These are phyloP conservation scores for Phoma sp. DNA, from an alignment of 2,329 filamentous ascomycete species.

Conservation along the genomic window DNA sequence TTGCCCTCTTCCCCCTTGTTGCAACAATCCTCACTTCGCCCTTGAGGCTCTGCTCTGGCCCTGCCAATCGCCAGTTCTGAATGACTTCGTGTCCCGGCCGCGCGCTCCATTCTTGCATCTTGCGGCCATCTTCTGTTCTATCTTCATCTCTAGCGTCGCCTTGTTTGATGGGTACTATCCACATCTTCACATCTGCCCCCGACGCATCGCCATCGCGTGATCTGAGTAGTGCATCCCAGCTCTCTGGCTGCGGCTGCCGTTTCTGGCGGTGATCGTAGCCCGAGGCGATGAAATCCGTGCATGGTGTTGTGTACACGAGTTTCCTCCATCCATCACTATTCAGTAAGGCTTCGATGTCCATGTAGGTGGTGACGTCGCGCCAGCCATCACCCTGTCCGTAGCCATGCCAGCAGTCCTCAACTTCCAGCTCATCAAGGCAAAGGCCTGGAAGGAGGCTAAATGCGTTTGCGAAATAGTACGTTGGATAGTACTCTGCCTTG, in stretches of 20 bases:
- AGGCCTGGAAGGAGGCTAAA: constrained; percentile 41
- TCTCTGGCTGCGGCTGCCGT: constrained; percentile 38
- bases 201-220: constrained; percentile 39
- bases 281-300: constrained; percentile 44
- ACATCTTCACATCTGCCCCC: constrained; percentile 43
- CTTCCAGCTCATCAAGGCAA: constrained; percentile 38
- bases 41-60: constrained; percentile 40
- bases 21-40: constrained; percentile 44
- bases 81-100: constrained; percentile 40
- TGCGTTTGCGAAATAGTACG: constrained; percentile 42
- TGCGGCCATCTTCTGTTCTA: constrained; percentile 25
- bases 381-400: constrained; percentile 42
- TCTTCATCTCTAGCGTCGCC: constrained; percentile 19
- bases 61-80: constrained; percentile 34
- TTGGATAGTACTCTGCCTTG: constrained; percentile 38
- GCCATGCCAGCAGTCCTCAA: constrained; percentile 47
- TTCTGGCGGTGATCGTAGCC: constrained; percentile 41
- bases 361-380: constrained; percentile 45
- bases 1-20: constrained; percentile 35
- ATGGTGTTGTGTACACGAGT: constrained; percentile 41
- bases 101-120: constrained; percentile 38
- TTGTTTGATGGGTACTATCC: constrained; percentile 33
- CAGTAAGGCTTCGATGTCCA: constrained; percentile 42
- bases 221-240: constrained; percentile 40
- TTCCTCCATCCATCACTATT: constrained; percentile 44